phyloP scores from a whole-genome alignment of 2,329 filamentous ascomycete genomes.

The Xylaria polymorpha region DNA sequence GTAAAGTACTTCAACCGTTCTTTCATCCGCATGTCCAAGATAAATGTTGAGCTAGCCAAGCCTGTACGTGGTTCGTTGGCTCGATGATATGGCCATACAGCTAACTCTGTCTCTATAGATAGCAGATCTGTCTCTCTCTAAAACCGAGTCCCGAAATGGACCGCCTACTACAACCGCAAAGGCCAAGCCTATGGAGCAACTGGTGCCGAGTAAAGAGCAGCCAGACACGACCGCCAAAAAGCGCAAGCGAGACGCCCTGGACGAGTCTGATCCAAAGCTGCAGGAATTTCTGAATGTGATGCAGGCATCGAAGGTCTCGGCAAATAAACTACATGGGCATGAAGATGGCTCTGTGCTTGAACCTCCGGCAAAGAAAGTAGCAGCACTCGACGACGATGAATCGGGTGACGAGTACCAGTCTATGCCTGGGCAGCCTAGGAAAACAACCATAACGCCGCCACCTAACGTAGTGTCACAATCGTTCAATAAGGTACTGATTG shows the following conservation, averaged over 20 bases:
- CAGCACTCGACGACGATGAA: slow-evolving; percentile 62
- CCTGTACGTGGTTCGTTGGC: slow-evolving; percentile 67
- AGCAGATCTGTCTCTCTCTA: slow-evolving; percentile 56
- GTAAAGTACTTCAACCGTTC: slow-evolving; percentile 96
- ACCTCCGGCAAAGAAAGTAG: slow-evolving; percentile 55
- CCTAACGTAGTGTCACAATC: slow-evolving; percentile 1
- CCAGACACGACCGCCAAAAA: slow-evolving; percentile 63
- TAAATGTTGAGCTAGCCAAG: slow-evolving; percentile 87
- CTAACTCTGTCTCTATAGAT: slow-evolving; percentile 46
- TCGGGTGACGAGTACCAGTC: slow-evolving; percentile 82
- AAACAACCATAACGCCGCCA: slow-evolving; percentile 57
- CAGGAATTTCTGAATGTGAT: slow-evolving; percentile 89
- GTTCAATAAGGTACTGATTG: neutral
- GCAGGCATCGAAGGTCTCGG: slow-evolving; percentile 71
- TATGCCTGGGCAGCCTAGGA: slow-evolving; percentile 65
- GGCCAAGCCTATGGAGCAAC: slow-evolving; percentile 44
- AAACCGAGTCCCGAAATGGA: slow-evolving; percentile 38
- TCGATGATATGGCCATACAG: slow-evolving; percentile 12
- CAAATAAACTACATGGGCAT: slow-evolving; percentile 70
- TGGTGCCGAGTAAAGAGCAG: slow-evolving; percentile 32
- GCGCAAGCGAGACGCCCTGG: slow-evolving; percentile 71
- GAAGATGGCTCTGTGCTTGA: slow-evolving; percentile 50
- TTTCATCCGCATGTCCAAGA: slow-evolving; percentile 95
- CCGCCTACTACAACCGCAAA: slow-evolving; percentile 44
- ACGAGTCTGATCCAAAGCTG: slow-evolving; percentile 79